These are phyloP conservation scores for Debaryomyces psychrophilus DNA, from an alignment of 1,139 yeast species.

Conservation along the genomic window DNA sequence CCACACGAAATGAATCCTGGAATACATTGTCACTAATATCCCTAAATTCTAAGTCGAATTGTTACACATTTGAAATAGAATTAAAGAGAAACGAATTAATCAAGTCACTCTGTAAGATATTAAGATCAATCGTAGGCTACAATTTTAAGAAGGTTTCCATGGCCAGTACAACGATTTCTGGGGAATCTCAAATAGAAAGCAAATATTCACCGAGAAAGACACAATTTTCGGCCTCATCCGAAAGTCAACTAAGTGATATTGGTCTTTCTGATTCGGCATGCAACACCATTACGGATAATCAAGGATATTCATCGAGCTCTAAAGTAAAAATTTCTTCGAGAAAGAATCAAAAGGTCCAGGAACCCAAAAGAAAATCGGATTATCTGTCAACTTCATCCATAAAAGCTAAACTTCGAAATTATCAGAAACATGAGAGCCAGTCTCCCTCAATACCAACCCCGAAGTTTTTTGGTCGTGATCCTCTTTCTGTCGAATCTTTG, in stretches of 20 bases:
- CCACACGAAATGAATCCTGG: constrained; percentile 2
- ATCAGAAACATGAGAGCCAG: neutral
- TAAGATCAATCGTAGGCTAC: neutral
- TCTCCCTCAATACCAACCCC: neutral
- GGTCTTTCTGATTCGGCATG: neutral
- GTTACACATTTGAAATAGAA: neutral
- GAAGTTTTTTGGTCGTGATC: neutral
- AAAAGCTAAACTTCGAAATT: neutral
- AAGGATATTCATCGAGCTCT: neutral
- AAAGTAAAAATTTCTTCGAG: neutral
- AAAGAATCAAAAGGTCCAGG: neutral
- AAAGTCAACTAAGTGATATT: neutral
- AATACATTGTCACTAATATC: constrained; percentile 1
- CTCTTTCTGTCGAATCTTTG: neutral
- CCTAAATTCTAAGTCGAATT: neutral
- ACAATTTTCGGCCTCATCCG: neutral
- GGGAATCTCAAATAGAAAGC: neutral
- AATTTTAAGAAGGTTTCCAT: constrained; percentile 5
- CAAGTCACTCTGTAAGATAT: neutral
- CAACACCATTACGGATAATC: neutral
- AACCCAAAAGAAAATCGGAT: neutral
- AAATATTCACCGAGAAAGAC: neutral
- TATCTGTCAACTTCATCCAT: neutral
- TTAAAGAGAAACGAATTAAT: neutral
- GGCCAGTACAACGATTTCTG: neutral